A percentile compares a stretch with the other conserved stretches of the same genome.
Evolutionary conservation across 164 flowering plant genomes (phyloP).

Genomic region (Chloranthus sessilifolius): DNA sequence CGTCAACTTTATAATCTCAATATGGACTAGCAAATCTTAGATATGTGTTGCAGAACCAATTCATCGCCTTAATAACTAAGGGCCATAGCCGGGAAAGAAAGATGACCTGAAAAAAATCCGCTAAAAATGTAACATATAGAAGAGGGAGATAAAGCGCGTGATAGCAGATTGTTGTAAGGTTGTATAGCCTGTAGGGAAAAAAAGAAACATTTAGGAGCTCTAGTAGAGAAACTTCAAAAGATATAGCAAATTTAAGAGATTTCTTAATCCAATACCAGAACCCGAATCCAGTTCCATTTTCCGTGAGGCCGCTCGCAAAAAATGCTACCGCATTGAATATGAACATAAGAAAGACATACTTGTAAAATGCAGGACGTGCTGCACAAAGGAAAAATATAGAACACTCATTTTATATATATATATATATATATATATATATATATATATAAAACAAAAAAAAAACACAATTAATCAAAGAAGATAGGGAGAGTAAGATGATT

Average conservation of each 20-base stretch:
- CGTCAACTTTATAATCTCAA: too few relatives aligned
- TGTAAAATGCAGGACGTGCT: conserved; percentile 84
- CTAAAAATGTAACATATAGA: conserved; percentile 63
- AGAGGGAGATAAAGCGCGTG: conserved; percentile 86
- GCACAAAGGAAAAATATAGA: conserved; percentile 23
- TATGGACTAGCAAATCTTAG: too few relatives aligned
- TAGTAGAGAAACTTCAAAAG: too few relatives aligned
- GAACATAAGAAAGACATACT: conserved; percentile 61
- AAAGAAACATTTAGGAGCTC: background rate
- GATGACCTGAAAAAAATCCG: conserved; percentile 90
- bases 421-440: too few relatives aligned
- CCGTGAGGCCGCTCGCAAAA: conserved; percentile 48
- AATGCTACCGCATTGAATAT: conserved; percentile 41
- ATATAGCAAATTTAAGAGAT: background rate
- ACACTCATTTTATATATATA: too few relatives aligned
- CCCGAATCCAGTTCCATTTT: conserved; percentile 55
- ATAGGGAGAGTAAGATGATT: background rate
- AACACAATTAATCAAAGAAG: background rate
- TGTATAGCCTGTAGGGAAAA: conserved; percentile 57
- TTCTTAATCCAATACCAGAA: conserved; percentile 39
- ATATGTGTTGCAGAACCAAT: too few relatives aligned
- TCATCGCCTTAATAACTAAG: too few relatives aligned
- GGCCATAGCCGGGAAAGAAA: background rate
- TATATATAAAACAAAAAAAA: background rate
- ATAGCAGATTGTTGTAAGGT: conserved; percentile 48